Conservation (phyloP, 805 yeast species). For the Saturnispora kantuleensis region DNA sequence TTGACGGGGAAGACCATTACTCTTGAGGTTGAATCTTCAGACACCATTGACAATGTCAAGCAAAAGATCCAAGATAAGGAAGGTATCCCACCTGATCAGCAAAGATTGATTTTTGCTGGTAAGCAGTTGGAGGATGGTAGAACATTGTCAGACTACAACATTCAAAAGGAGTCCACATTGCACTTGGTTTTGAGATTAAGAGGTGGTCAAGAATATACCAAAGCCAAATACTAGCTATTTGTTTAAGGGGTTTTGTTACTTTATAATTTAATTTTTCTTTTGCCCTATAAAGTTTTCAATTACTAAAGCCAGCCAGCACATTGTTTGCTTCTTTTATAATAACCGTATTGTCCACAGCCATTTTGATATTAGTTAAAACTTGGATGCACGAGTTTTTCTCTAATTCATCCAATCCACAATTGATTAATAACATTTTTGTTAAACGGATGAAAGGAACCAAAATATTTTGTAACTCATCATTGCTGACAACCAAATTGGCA, state of each 20-base stretch:
- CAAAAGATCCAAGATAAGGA: constrained; percentile 95
- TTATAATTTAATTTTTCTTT: not conserved
- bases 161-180: constrained; percentile 93
- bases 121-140: constrained; percentile 95
- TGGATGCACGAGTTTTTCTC: constrained; percentile 44
- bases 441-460: constrained; percentile 36
- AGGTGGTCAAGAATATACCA: constrained; percentile 58
- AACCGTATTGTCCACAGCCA: constrained; percentile 33
- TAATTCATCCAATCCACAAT: not conserved
- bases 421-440: constrained; percentile 11
- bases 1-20: constrained; percentile 62
- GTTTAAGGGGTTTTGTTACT: not conserved
- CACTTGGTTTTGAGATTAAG: constrained; percentile 96
- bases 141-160: constrained; percentile 95
- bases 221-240: too few species aligned
- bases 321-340: constrained; percentile 30
- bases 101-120: constrained; percentile 95
- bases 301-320: constrained; percentile 6
- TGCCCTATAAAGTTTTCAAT: not conserved
- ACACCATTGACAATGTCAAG: constrained; percentile 95
- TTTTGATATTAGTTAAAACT: constrained; percentile 14
- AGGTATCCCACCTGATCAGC: constrained; percentile 97
- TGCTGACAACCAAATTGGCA: constrained; percentile 11
- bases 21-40: constrained; percentile 95
- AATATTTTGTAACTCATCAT: constrained; percentile 41